phyloP scores from a whole-genome alignment of 495 filamentous ascomycete species.

The Xylaria nigripes region DNA sequence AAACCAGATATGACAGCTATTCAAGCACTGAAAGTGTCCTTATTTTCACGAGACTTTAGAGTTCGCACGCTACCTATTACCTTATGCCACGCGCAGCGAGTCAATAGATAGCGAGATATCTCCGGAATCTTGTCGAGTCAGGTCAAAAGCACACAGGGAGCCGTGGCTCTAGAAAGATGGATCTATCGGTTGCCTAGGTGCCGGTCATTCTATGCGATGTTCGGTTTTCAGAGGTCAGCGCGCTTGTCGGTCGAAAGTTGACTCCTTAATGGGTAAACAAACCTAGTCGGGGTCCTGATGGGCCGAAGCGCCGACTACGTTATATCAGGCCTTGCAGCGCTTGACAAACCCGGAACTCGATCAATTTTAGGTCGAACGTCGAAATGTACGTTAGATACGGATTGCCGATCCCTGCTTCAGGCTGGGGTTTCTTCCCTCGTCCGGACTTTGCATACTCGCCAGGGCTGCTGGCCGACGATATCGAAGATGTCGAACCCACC shows the following conservation, averaged over 20 bases:
- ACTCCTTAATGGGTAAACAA: conserved; percentile 54
- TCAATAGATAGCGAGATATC: conserved; percentile 55
- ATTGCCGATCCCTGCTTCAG: too few species aligned
- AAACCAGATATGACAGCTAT: too few species aligned
- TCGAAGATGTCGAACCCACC: conserved; percentile 55
- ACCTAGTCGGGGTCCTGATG: conserved; percentile 56
- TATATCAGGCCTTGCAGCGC: conserved; percentile 57
- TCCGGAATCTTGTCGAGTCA: conserved; percentile 52
- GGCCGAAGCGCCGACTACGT: conserved; percentile 62
- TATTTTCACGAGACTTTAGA: background rate
- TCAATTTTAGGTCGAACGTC: too few species aligned
- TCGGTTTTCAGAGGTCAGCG: conserved; percentile 50
- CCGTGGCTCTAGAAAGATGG: conserved; percentile 56
- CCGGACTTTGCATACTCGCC: conserved; percentile 62
- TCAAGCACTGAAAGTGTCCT: background rate
- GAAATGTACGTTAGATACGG: too few species aligned
- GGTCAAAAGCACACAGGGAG: conserved; percentile 49
- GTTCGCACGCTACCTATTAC: background rate
- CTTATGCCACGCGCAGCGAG: too few species aligned
- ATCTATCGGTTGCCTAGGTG: conserved; percentile 43
- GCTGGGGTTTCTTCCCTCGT: conserved; percentile 65
- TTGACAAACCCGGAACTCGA: too few species aligned
- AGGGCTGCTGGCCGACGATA: conserved; percentile 54
- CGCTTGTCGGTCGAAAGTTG: conserved; percentile 43
- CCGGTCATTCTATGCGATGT: conserved; percentile 52